Evolutionary conservation across 345 rosid genomes (phyloP).

Genomic region (Hypericum perforatum): DNA sequence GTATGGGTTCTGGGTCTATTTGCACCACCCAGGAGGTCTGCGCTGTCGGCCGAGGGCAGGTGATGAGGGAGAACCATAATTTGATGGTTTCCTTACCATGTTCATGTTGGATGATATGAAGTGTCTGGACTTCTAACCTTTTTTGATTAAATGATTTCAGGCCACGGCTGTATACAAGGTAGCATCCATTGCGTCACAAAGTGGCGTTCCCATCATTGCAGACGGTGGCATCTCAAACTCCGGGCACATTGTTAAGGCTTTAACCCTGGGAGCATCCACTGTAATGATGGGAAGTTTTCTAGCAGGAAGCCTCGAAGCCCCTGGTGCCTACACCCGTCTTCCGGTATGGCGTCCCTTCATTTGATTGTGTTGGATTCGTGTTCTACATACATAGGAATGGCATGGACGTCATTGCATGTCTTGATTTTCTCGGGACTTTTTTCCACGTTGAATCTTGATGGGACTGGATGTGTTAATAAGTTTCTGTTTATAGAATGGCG

Average conservation of each 20-base stretch:
- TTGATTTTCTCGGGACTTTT: no score
- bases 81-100: constrained; percentile 1
- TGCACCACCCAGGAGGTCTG: constrained; percentile 97
- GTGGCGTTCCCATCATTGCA: constrained; percentile 75
- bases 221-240: constrained; percentile 97
- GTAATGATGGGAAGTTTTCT: constrained; percentile 97
- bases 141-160: constrained; percentile 19
- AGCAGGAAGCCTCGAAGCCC: constrained; percentile 90
- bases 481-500: constrained; percentile 39
- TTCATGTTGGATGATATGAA: not conserved
- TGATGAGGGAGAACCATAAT: constrained; percentile 13
- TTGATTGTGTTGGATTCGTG: no score
- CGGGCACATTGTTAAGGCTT: constrained; percentile 91
- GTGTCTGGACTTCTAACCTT: not conserved
- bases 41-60: constrained; percentile 96
- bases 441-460: no score
- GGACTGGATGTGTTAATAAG: not conserved
- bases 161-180: constrained; percentile 97
- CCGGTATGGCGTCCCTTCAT: constrained; percentile 28
- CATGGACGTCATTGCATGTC: no score
- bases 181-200: constrained; percentile 57
- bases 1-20: constrained; percentile 96
- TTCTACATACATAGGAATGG: no score
- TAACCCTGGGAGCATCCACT: constrained; percentile 82
- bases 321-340: constrained; percentile 47